These are phyloP conservation scores for Leucaena leucocephala DNA, from an alignment of 306 rosid genomes.

Conservation along the genomic window DNA sequence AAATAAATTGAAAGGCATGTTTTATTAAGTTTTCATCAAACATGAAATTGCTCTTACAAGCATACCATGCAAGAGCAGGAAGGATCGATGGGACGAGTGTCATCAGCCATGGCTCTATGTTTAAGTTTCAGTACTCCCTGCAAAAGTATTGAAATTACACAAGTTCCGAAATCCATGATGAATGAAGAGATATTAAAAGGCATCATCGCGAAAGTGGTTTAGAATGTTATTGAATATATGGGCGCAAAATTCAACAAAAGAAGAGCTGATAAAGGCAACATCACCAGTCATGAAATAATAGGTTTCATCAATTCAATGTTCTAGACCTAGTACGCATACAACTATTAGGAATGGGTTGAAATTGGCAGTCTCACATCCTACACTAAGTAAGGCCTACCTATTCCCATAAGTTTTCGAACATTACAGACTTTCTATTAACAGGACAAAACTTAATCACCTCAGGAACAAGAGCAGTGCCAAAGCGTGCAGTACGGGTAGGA, in stretches of 20 bases:
- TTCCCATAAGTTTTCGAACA: background rate
- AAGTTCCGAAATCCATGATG: background rate
- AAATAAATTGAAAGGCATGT: conserved; percentile 35
- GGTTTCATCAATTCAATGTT: background rate
- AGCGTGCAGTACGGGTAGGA: conserved; percentile 98
- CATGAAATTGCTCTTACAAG: conserved; percentile 23
- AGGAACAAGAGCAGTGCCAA: conserved; percentile 95
- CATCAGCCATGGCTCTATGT: conserved; percentile 83
- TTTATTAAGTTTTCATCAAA: conserved; percentile 28
- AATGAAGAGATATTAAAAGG: background rate
- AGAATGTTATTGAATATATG: background rate
- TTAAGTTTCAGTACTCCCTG: conserved; percentile 94
- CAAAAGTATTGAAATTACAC: conserved; percentile 22
- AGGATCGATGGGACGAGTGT: conserved; percentile 91
- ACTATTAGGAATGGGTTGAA: background rate
- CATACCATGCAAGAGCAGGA: conserved; percentile 89
- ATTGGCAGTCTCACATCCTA: background rate
- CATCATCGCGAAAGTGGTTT: background rate
- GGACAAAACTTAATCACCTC: conserved; percentile 56
- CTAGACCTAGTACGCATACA: background rate
- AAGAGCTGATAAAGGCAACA: background rate
- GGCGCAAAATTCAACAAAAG: background rate
- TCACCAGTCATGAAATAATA: background rate
- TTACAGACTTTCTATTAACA: conserved; percentile 17
- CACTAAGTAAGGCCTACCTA: background rate